Percentiles rank a stretch among this genome's conserved stretches.
These are phyloP conservation scores for Suillus discolor DNA, from an alignment of 768 basidiomycete genomes.

Conservation along the genomic window DNA sequence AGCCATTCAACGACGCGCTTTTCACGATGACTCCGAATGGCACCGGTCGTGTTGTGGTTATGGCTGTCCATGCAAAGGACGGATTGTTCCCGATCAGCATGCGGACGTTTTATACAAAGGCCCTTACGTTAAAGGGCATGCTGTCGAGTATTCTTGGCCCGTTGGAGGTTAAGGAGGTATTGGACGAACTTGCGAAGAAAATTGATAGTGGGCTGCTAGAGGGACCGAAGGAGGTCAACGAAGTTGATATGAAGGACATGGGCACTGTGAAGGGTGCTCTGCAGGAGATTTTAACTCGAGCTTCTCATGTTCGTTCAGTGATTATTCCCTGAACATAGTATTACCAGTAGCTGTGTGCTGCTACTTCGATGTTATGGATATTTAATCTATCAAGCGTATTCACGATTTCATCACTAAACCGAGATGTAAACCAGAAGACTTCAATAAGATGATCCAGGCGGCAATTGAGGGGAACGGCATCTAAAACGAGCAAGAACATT, in stretches of 20 bases:
- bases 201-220: conserved; percentile 31
- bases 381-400: not conserved
- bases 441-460: not conserved
- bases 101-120: conserved; percentile 34
- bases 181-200: conserved; percentile 32
- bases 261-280: conserved; percentile 23
- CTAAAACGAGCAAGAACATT: not conserved
- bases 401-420: not conserved
- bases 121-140: conserved; percentile 35
- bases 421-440: not conserved
- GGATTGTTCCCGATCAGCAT: conserved; percentile 33
- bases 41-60: conserved; percentile 36
- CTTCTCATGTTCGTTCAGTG: conserved; percentile 31
- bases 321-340: conserved; percentile 22
- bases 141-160: conserved; percentile 26
- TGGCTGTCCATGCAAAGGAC: conserved; percentile 37
- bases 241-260: conserved; percentile 24
- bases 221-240: conserved; percentile 28
- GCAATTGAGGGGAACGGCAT: not conserved
- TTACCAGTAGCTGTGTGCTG: not conserved
- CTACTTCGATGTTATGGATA: not conserved
- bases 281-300: conserved; percentile 27
- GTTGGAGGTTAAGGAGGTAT: conserved; percentile 27
- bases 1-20: conserved; percentile 36
- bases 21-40: conserved; percentile 34